These are phyloP conservation scores for Mycena olivaceomarginata DNA, from an alignment of 768 basidiomycete species.

Conservation along the genomic window DNA sequence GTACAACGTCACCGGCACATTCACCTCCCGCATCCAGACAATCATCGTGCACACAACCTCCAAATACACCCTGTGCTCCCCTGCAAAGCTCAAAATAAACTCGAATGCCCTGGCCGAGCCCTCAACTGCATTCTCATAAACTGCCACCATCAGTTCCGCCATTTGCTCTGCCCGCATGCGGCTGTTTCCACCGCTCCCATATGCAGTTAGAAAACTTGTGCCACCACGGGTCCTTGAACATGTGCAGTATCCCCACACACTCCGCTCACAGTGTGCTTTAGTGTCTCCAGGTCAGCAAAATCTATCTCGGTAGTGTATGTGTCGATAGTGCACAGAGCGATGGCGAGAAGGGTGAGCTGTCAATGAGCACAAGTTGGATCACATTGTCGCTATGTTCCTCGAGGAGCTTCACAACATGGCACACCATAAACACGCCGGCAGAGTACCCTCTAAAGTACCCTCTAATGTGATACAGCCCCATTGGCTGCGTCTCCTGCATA, in stretches of 20 bases:
- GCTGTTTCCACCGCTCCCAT: slow-evolving; percentile 1
- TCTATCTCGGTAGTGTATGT: background rate
- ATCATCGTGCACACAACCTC: background rate
- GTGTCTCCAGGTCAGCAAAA: background rate
- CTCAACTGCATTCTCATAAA: background rate
- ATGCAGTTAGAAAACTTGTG: background rate
- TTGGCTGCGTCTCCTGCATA: slow-evolving; percentile 3
- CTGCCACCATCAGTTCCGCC: background rate
- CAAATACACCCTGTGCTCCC: background rate
- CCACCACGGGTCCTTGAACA: background rate
- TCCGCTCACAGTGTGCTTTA: background rate
- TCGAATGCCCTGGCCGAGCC: background rate
- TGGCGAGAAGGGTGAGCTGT: background rate
- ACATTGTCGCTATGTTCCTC: background rate
- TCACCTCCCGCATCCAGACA: background rate
- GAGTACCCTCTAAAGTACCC: slow-evolving; percentile 19
- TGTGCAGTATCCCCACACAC: background rate
- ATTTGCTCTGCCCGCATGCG: background rate
- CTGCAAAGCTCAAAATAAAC: background rate
- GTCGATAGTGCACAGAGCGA: background rate
- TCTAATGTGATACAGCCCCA: slow-evolving; percentile 13
- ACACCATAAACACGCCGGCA: background rate
- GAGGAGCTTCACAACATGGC: background rate
- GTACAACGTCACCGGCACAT: background rate
- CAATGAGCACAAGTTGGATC: background rate